Evolutionary conservation across 306 rosid genomes (phyloP).

Genomic region (Sphenostylis stenocarpa): DNA sequence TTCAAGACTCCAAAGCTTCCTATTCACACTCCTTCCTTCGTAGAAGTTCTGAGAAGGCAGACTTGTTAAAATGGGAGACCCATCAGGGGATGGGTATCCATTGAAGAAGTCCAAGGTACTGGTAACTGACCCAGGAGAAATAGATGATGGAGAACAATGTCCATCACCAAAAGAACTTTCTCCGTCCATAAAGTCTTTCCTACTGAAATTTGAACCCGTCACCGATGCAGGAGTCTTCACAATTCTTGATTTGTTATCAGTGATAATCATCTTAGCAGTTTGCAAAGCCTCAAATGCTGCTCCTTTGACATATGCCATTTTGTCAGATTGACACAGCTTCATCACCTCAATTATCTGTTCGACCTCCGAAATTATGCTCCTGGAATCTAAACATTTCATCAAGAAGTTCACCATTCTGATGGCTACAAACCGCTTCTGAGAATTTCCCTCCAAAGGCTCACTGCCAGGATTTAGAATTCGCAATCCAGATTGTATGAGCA

Average conservation of each 20-base stretch:
- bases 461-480: constrained; percentile 54
- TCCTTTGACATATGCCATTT: constrained; percentile 75
- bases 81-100: constrained; percentile 61
- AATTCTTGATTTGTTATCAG: constrained; percentile 49
- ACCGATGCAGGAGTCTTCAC: constrained; percentile 55
- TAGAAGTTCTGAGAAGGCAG: constrained; percentile 46
- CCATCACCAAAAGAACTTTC: constrained; percentile 43
- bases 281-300: constrained; percentile 92
- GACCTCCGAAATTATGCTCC: constrained; percentile 77
- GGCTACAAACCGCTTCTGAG: constrained; percentile 71
- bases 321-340: constrained; percentile 76
- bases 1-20: constrained; percentile 77
- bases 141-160: constrained; percentile 53
- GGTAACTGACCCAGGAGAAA: constrained; percentile 69
- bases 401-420: constrained; percentile 82
- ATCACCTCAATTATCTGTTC: constrained; percentile 70
- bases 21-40: constrained; percentile 54
- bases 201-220: constrained; percentile 64
- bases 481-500: constrained; percentile 68
- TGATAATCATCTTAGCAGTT: constrained; percentile 62
- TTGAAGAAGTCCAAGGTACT: constrained; percentile 61
- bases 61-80: constrained; percentile 56
- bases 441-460: constrained; percentile 63
- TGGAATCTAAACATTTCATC: constrained; percentile 75
- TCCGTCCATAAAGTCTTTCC: constrained; percentile 46